Evolutionary conservation across 2,329 filamentous ascomycete species (phyloP).

Genomic region (Cladosporium oxysporum): DNA sequence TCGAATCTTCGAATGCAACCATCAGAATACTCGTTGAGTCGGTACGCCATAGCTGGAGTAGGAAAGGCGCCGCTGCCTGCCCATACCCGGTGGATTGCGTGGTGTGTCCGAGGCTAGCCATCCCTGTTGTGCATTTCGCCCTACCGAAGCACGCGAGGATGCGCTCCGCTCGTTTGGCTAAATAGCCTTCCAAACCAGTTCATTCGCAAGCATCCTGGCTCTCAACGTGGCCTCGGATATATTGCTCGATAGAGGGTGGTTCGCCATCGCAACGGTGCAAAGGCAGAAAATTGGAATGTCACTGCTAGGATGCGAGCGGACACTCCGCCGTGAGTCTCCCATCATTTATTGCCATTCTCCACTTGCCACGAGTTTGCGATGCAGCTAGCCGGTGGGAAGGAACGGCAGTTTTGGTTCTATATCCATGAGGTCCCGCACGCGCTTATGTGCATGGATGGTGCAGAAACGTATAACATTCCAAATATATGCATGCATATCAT

Average conservation of each 20-base stretch:
- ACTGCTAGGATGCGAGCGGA: neutral
- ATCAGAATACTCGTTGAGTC: neutral
- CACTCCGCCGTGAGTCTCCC: neutral
- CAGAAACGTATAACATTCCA: constrained; percentile 2
- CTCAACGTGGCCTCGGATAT: constrained; percentile 4
- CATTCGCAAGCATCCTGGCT: constrained; percentile 3
- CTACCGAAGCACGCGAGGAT: constrained; percentile 4
- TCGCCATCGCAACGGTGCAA: neutral
- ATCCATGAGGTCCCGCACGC: neutral
- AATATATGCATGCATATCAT: constrained; percentile 8
- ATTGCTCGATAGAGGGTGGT: neutral
- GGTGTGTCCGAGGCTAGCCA: neutral
- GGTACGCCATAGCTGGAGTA: neutral
- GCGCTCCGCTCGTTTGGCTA: constrained; percentile 4
- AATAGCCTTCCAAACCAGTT: neutral
- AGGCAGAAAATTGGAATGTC: neutral
- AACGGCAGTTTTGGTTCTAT: neutral
- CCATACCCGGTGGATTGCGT: neutral
- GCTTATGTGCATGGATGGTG: constrained; percentile 8
- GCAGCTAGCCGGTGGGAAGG: constrained; percentile 1
- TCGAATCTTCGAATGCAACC: neutral
- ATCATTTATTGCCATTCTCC: neutral
- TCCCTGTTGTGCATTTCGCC: constrained; percentile 2
- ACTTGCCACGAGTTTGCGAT: constrained; percentile 13
- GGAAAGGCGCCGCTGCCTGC: neutral